Evolutionary conservation across 2,329 filamentous ascomycete species (phyloP).

Genomic region (Macrophomina phaseolina): DNA sequence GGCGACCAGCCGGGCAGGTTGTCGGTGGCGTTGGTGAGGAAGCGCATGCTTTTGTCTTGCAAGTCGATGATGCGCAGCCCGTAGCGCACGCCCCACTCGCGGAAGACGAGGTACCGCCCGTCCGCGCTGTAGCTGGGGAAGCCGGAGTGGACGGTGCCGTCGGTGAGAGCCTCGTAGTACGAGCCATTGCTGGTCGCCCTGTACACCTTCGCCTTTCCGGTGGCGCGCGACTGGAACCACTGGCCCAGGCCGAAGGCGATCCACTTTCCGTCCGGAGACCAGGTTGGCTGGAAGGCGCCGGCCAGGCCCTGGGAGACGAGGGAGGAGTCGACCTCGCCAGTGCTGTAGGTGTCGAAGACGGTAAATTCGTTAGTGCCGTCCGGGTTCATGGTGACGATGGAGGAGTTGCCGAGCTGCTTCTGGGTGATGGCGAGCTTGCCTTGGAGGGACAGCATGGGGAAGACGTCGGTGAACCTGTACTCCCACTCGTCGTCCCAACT

Average conservation of each 20-base stretch:
- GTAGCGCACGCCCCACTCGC: conserved; percentile 40
- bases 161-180: conserved; percentile 41
- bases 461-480: conserved; percentile 52
- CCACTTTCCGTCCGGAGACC: conserved; percentile 46
- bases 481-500: conserved; percentile 50
- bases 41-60: conserved; percentile 33
- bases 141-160: conserved; percentile 45
- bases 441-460: conserved; percentile 42
- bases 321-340: conserved; percentile 30
- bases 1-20: conserved; percentile 50
- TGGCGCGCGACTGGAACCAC: conserved; percentile 48
- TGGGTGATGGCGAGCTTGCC: conserved; percentile 43
- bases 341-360: conserved; percentile 38
- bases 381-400: conserved; percentile 42
- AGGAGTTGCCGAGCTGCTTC: conserved; percentile 50
- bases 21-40: conserved; percentile 47
- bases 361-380: conserved; percentile 36
- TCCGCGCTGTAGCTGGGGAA: conserved; percentile 50
- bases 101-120: conserved; percentile 45
- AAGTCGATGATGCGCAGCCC: conserved; percentile 45
- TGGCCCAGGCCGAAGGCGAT: conserved; percentile 48
- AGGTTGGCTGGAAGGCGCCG: conserved; percentile 51
- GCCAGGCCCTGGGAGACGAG: conserved; percentile 37
- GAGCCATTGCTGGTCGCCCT: conserved; percentile 36
- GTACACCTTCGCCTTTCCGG: conserved; percentile 33